Evolutionary conservation across 2,329 filamentous ascomycete genomes (phyloP), one percentile per base, ranked within the genome.

Genomic region (Anthostomella pinea): DNA sequence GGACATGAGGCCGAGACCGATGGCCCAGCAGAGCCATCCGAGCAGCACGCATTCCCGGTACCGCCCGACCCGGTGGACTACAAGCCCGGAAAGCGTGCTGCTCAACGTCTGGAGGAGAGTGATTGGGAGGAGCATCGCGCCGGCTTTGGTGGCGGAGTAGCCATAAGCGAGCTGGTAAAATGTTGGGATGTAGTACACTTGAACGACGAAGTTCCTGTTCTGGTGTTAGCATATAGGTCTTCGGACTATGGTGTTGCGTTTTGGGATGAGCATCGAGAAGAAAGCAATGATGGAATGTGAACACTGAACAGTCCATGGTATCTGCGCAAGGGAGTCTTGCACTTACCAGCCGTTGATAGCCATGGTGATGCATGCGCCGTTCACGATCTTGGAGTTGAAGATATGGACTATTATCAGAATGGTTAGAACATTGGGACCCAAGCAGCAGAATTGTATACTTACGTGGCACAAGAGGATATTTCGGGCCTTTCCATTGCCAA

Each of bases 161-260:
- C 58, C 62, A 35, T 67, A 70, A 2, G 60, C 63, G 8, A 71
- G 62, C 34, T 71, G 69, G 42, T 72, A 71, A 42, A 70, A 71
- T 1, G 63, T 60, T 0, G 66, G 66, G 4, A 70, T 63, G 38
- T 67, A 73, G 44, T 73, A 73, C 6, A 74, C 59, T 43, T 78
- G 74, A n/a, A 75, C 68, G 16, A 77, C 61, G 37, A 77, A 77
- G 45, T 77, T 77, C 74, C n/a, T n/a, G n/a, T n/a, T n/a, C n/a
- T n/a, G n/a, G n/a, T n/a, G n/a, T n/a, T n/a, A n/a, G n/a, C n/a
- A n/a, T n/a, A n/a, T n/a, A n/a, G n/a, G n/a, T n/a, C n/a, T n/a
- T n/a, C n/a, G n/a, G n/a, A n/a, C n/a, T n/a, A n/a, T n/a, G n/a
- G n/a, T n/a, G n/a, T n/a, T n/a, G n/a, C n/a, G n/a, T n/a, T n/a